Conservation (phyloP, 2,329 filamentous ascomycete species). For the Mollisia scopiformis region DNA sequence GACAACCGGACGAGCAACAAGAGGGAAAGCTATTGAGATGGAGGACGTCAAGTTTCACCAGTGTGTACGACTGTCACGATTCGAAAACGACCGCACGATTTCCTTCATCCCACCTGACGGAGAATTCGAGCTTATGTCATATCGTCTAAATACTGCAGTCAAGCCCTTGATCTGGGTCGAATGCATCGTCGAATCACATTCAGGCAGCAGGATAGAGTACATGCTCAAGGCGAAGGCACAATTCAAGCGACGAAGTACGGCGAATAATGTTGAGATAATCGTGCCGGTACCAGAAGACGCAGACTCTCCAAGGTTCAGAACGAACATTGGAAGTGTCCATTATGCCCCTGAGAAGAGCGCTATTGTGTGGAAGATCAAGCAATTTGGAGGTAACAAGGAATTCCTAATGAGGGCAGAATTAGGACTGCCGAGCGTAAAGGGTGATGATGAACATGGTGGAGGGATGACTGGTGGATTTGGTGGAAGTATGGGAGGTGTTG, state of each 20-base stretch:
- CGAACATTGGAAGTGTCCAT: slow-evolving; percentile 95
- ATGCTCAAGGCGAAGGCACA: slow-evolving; percentile 98
- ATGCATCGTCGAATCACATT: slow-evolving; percentile 95
- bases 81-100: slow-evolving; percentile 98
- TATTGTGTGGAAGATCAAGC: slow-evolving; percentile 99
- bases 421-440: slow-evolving; percentile 89
- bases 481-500: slow-evolving; percentile 92
- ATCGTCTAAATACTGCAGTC: slow-evolving; percentile 96
- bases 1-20: slow-evolving; percentile 88
- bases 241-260: slow-evolving; percentile 96
- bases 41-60: slow-evolving; percentile 99
- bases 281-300: slow-evolving; percentile 97
- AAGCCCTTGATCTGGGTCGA: slow-evolving; percentile 99
- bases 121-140: slow-evolving; percentile 99
- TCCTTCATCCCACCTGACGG: slow-evolving; percentile 98
- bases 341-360: slow-evolving; percentile 97
- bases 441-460: slow-evolving; percentile 92
- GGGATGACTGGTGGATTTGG: slow-evolving; percentile 98
- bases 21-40: slow-evolving; percentile 98
- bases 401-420: slow-evolving; percentile 98
- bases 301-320: slow-evolving; percentile 93
- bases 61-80: slow-evolving; percentile 91
- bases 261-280: slow-evolving; percentile 98
- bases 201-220: slow-evolving; percentile 94
- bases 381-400: slow-evolving; percentile 97